phyloP scores from a whole-genome alignment of 1,139 yeast genomes.

The Protomyces macrosporus region DNA sequence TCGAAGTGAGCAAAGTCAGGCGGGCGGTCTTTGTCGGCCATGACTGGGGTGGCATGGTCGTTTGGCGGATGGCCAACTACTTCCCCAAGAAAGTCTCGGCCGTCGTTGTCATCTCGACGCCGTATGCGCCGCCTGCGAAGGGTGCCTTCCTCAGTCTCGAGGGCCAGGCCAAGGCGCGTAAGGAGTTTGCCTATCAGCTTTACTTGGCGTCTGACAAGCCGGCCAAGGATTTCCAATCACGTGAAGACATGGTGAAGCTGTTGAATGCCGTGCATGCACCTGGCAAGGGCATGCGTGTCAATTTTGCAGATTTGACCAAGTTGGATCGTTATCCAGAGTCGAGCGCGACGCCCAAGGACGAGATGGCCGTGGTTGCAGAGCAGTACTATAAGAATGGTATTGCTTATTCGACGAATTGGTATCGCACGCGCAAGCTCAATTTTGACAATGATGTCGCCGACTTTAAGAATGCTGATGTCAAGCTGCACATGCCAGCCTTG shows the following conservation, averaged over 20 bases:
- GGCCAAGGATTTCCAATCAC: conserved; percentile 4
- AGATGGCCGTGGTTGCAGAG: background rate
- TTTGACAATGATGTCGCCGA: conserved; percentile 12
- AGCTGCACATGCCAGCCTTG: conserved; percentile 6
- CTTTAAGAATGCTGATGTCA: background rate
- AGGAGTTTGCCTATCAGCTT: conserved; percentile 15
- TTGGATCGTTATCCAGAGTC: background rate
- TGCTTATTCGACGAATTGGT: conserved; percentile 8
- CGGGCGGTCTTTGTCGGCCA: conserved; percentile 17
- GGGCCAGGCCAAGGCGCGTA: conserved; percentile 4
- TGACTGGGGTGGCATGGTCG: conserved; percentile 25
- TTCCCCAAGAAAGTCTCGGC: conserved; percentile 11
- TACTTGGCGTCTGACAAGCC: conserved; percentile 17
- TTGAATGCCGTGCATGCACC: conserved; percentile 16
- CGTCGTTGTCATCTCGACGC: conserved; percentile 18
- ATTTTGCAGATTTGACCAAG: background rate
- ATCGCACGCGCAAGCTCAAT: conserved; percentile 17
- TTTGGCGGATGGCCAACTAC: conserved; percentile 19
- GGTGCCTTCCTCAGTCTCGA: conserved; percentile 16
- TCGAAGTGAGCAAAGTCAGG: background rate
- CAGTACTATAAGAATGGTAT: conserved; percentile 9
- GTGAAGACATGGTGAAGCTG: conserved; percentile 13
- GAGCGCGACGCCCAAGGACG: conserved; percentile 1
- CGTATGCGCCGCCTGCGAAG: conserved; percentile 21
- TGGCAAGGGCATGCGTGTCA: conserved; percentile 16